phyloP scores from a whole-genome alignment of 768 basidiomycete genomes.

The Suillus variegatus region DNA sequence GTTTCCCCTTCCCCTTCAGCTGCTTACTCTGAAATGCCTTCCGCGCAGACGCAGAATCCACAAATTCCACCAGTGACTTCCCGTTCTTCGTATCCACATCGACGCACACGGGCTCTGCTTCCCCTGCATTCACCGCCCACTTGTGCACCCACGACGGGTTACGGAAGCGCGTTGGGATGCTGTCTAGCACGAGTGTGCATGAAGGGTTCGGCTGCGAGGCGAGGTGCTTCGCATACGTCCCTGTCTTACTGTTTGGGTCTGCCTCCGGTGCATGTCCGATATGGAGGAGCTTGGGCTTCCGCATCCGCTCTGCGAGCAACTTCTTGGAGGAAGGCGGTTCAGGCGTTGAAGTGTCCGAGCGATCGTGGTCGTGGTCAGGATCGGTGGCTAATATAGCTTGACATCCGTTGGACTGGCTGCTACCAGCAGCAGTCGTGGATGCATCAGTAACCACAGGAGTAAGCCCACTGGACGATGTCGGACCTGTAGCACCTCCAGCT shows the following conservation, averaged over 20 bases:
- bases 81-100: conserved; percentile 42
- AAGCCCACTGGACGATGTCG: background rate
- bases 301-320: background rate
- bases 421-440: background rate
- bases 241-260: conserved; percentile 47
- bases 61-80: conserved; percentile 56
- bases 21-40: conserved; percentile 45
- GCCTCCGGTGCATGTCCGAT: conserved; percentile 52
- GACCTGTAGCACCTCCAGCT: background rate
- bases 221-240: conserved; percentile 40
- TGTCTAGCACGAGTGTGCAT: conserved; percentile 57
- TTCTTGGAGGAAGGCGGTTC: background rate
- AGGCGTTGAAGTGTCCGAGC: background rate
- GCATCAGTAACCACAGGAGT: background rate
- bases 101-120: conserved; percentile 38
- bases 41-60: conserved; percentile 42
- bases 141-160: conserved; percentile 40
- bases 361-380: background rate
- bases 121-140: conserved; percentile 46
- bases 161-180: conserved; percentile 51
- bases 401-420: background rate
- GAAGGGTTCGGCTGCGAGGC: conserved; percentile 41
- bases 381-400: background rate
- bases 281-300: conserved; percentile 10
- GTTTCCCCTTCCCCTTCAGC: conserved; percentile 39